These are phyloP conservation scores for Fraxinus quadrangulata DNA, from an alignment of 257 asterid species.

Conservation along the genomic window DNA sequence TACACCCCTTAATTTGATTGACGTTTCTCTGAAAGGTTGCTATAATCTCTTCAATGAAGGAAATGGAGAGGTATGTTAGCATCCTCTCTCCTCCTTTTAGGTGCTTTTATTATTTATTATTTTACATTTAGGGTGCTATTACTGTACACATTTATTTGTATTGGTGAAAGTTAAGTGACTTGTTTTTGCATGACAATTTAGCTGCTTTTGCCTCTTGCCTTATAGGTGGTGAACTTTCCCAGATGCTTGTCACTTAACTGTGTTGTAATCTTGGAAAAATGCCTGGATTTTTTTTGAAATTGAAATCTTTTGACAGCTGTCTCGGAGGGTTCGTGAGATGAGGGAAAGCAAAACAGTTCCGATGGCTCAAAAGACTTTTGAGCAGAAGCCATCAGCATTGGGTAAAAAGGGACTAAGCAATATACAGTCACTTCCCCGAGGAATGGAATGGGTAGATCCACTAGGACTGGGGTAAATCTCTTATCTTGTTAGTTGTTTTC, in stretches of 20 bases:
- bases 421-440: slow-evolving; percentile 91
- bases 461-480: slow-evolving; percentile 87
- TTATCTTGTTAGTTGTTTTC: slow-evolving; percentile 17
- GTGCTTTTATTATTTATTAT: neutral
- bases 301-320: slow-evolving; percentile 59
- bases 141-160: neutral
- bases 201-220: neutral
- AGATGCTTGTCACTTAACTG: slow-evolving; percentile 16
- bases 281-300: slow-evolving; percentile 14
- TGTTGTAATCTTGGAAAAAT: slow-evolving; percentile 2
- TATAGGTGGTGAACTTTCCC: slow-evolving; percentile 8
- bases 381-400: slow-evolving; percentile 55
- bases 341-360: slow-evolving; percentile 84
- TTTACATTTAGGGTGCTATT: neutral
- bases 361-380: slow-evolving; percentile 53
- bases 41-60: neutral
- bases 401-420: slow-evolving; percentile 62
- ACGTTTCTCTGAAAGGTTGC: neutral
- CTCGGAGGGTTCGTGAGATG: slow-evolving; percentile 94
- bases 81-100: neutral
- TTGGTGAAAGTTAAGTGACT: slow-evolving; percentile 5
- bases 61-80: neutral
- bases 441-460: slow-evolving; percentile 99
- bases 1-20: neutral
- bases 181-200: slow-evolving; percentile 7